Conservation (phyloP, 495 filamentous ascomycete genomes). For the Aspergillus homomorphus region DNA sequence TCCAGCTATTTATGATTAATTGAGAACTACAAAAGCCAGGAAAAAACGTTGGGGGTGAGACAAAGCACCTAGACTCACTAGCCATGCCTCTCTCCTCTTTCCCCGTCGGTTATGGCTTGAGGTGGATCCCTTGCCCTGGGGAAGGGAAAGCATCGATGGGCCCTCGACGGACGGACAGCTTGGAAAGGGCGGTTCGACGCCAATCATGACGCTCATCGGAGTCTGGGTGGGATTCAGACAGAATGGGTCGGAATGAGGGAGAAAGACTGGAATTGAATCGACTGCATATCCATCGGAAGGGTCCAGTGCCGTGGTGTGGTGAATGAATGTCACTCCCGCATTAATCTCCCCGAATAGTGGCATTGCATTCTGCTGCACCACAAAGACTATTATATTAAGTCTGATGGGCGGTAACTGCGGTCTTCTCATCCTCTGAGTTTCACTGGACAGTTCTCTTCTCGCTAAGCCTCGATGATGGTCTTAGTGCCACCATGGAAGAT, state of each 20-base stretch:
- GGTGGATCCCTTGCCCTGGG: background rate
- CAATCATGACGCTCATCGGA: background rate
- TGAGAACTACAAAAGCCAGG: background rate
- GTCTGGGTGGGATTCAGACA: background rate
- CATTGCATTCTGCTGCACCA: background rate
- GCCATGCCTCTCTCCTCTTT: background rate
- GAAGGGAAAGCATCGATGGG: background rate
- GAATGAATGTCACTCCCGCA: no score
- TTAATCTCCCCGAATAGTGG: background rate
- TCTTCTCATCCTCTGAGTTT: background rate
- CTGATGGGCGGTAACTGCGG: background rate
- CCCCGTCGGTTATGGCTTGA: background rate
- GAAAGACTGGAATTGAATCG: constrained; percentile 2
- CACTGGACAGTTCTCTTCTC: background rate
- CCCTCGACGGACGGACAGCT: background rate
- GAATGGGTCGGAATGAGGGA: constrained; percentile 14
- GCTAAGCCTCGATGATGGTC: background rate
- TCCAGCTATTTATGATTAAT: background rate
- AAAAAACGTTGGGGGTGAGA: background rate
- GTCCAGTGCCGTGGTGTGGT: background rate
- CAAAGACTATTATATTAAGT: background rate
- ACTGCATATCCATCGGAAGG: background rate
- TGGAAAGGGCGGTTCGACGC: constrained; percentile 2
- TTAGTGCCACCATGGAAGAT: background rate
- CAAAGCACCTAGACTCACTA: background rate